phyloP scores from a whole-genome alignment of 139 green algal species.

The Edaphochlamys debaryana region DNA sequence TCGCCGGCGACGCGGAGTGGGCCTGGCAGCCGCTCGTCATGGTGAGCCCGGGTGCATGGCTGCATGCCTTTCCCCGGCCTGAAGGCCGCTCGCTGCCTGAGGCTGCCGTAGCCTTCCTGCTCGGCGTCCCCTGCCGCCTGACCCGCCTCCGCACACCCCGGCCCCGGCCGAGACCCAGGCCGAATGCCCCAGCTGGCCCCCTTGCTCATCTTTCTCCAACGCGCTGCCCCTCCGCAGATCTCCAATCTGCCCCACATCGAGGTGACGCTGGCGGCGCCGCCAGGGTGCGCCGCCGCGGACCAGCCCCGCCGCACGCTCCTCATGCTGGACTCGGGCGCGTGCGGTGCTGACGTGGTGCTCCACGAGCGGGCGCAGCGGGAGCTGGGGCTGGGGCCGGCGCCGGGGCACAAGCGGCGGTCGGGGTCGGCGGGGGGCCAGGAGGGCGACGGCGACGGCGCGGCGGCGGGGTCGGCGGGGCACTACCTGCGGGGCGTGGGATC shows the following conservation, averaged over 20 bases:
- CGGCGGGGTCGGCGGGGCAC: neutral
- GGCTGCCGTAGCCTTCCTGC: no score
- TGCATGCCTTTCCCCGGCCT: no score
- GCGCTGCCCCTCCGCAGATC: constrained; percentile 41
- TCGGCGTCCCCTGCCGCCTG: no score
- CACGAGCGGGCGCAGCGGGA: constrained; percentile 49
- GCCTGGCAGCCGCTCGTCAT: constrained; percentile 48
- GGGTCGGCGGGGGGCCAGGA: neutral
- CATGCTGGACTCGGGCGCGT: constrained; percentile 65
- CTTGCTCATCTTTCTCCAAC: no score
- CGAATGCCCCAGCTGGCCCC: no score
- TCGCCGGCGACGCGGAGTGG: constrained; percentile 19
- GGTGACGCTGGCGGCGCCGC: constrained; percentile 38
- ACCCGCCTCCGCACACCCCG: no score
- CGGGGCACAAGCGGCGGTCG: no score
- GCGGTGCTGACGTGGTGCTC: constrained; percentile 64
- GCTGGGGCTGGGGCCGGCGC: constrained; percentile 32
- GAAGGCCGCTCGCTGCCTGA: no score
- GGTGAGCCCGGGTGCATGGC: constrained; percentile 24
- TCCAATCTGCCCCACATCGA: constrained; percentile 63
- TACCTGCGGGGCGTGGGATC: constrained; percentile 38
- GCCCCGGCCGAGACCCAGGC: no score
- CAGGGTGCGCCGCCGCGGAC: no score
- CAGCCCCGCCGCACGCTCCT: constrained; percentile 36
- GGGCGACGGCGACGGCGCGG: neutral